Percentiles rank a stretch among this genome's conserved stretches.
Conservation (phyloP, 805 yeast species). For the Helenozyma baotianmanensis region DNA sequence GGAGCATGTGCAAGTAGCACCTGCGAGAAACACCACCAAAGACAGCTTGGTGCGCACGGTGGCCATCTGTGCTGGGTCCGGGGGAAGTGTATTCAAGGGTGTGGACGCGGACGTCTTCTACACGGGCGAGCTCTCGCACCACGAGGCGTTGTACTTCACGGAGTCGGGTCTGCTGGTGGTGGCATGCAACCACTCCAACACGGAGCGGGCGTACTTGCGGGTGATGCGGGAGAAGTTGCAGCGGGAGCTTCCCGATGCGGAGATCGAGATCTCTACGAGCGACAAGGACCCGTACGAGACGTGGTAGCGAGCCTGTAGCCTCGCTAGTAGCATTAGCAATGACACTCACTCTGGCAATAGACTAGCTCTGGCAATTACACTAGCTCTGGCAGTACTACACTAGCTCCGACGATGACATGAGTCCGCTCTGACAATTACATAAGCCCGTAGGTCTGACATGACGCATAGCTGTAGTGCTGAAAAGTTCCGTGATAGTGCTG, state of each 20-base stretch:
- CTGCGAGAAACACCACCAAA: constrained; percentile 19
- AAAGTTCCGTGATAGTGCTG: too few species aligned
- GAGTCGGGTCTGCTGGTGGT: constrained; percentile 73
- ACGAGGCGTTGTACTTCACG: constrained; percentile 68
- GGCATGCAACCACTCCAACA: constrained; percentile 84
- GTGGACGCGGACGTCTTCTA: constrained; percentile 63
- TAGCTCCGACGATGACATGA: too few species aligned
- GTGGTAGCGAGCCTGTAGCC: constrained; percentile 7
- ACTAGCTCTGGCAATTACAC: too few species aligned
- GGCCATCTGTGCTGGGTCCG: constrained; percentile 96
- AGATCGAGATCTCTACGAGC: constrained; percentile 44
- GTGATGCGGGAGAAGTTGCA: constrained; percentile 48
- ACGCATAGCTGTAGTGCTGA: too few species aligned
- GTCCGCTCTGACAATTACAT: too few species aligned
- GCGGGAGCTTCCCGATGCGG: constrained; percentile 39
- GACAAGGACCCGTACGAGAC: constrained; percentile 62
- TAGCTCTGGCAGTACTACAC: too few species aligned
- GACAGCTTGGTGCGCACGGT: constrained; percentile 43
- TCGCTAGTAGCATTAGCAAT: too few species aligned
- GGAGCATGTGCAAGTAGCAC: constrained; percentile 59
- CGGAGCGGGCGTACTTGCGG: constrained; percentile 79
- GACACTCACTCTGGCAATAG: too few species aligned
- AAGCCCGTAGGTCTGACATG: too few species aligned
- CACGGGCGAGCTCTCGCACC: constrained; percentile 95
- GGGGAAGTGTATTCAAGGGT: constrained; percentile 69